These are phyloP conservation scores for Skeletonema potamos DNA, from an alignment of 108 stramenopile genomes.

Conservation along the genomic window DNA sequence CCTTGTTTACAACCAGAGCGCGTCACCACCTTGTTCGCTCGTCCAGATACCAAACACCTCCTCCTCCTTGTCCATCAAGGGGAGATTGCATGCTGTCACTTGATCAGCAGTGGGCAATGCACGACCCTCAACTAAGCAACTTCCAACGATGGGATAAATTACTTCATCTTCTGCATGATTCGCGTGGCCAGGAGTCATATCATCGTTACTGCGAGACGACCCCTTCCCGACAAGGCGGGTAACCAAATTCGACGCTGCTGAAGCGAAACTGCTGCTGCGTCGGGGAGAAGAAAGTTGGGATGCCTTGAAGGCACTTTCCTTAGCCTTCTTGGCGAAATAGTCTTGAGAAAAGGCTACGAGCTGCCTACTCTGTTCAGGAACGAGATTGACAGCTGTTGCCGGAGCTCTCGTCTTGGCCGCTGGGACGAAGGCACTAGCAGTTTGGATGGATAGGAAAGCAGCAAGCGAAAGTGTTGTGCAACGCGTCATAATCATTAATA, in stretches of 20 bases:
- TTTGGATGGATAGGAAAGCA: constrained; percentile 1
- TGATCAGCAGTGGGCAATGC: constrained; percentile 6
- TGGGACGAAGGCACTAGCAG: constrained; percentile 11
- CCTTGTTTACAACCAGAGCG: not conserved
- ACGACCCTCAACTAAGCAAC: constrained; percentile 8
- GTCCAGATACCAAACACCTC: constrained; percentile 2
- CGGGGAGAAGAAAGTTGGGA: constrained; percentile 31
- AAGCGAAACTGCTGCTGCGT: constrained; percentile 4
- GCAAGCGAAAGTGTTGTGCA: not conserved
- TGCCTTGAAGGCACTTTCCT: constrained; percentile 36
- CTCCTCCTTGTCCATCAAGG: constrained; percentile 2
- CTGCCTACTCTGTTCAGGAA: constrained; percentile 39
- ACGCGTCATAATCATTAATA: not conserved
- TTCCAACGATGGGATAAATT: constrained; percentile 15
- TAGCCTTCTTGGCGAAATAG: constrained; percentile 31
- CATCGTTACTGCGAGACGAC: not conserved
- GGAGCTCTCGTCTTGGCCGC: not conserved
- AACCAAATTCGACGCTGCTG: constrained; percentile 17
- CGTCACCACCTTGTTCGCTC: constrained; percentile 1
- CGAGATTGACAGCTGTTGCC: constrained; percentile 22
- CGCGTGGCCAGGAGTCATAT: not conserved
- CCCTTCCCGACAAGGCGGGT: constrained; percentile 16
- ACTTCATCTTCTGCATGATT: constrained; percentile 10
- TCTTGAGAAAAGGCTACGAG: constrained; percentile 49
- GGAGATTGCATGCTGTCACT: constrained; percentile 6